phyloP scores from a whole-genome alignment of 768 basidiomycete species.

The Butyriboletus loyo region DNA sequence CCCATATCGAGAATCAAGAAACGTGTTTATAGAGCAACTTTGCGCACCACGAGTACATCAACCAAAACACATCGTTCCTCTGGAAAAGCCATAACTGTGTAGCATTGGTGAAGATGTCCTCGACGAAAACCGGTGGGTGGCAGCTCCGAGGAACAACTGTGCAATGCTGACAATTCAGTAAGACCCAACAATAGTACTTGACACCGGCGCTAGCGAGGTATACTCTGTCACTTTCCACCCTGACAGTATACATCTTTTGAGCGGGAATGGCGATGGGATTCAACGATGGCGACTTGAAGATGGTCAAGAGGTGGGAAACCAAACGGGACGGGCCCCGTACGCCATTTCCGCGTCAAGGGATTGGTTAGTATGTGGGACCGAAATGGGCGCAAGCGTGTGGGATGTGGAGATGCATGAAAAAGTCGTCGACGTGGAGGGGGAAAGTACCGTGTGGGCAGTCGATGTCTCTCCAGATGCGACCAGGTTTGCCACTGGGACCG shows the following conservation, averaged over 20 bases:
- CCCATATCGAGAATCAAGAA: too few relatives aligned
- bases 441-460: too few relatives aligned
- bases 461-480: too few relatives aligned
- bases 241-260: neutral
- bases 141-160: neutral
- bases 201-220: accelerated
- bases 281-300: neutral
- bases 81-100: too few relatives aligned
- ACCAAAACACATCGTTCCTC: too few relatives aligned
- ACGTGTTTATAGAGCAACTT: too few relatives aligned
- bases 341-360: neutral
- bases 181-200: neutral
- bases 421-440: too few relatives aligned
- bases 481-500: too few relatives aligned
- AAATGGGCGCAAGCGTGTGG: neutral
- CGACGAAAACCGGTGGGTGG: too few relatives aligned
- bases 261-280: neutral
- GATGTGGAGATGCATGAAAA: too few relatives aligned
- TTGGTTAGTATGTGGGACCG: neutral
- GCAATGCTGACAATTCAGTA: neutral
- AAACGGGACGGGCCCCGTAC: neutral
- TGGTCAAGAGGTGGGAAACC: neutral
- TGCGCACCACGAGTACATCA: too few relatives aligned
- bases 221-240: neutral
- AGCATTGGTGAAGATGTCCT: too few relatives aligned